These are phyloP conservation scores for Piper betle DNA, from an alignment of 164 flowering plant species.

Conservation along the genomic window DNA sequence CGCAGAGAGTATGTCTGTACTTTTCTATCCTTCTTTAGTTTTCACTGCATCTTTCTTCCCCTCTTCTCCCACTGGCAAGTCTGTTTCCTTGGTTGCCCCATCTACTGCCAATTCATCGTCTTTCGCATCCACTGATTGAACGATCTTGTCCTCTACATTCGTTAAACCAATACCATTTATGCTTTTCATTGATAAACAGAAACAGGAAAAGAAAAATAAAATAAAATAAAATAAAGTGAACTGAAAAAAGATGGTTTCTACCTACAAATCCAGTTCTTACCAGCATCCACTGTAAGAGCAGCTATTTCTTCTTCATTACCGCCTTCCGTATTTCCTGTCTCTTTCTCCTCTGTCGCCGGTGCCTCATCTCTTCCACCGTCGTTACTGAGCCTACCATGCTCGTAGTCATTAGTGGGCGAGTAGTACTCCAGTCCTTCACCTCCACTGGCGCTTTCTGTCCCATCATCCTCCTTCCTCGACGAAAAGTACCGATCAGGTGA, in stretches of 20 bases:
- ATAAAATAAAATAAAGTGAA: too few relatives aligned
- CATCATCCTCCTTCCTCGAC: conserved; percentile 15
- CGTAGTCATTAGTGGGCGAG: conserved; percentile 2
- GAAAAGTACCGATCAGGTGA: conserved; percentile 11
- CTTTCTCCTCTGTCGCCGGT: background rate
- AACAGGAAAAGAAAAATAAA: too few relatives aligned
- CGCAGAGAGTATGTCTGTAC: too few relatives aligned
- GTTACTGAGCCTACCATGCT: background rate
- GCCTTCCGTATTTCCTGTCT: background rate
- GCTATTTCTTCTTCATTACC: background rate
- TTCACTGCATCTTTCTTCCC: too few relatives aligned
- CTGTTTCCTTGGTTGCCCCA: too few relatives aligned
- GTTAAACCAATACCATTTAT: too few relatives aligned
- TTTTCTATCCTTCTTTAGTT: too few relatives aligned
- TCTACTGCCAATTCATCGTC: too few relatives aligned
- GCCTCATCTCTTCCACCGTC: background rate
- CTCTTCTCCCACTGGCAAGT: too few relatives aligned
- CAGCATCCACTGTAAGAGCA: background rate
- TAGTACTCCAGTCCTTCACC: conserved; percentile 6
- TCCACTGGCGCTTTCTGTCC: background rate
- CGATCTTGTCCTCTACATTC: too few relatives aligned
- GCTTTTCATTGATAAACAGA: too few relatives aligned
- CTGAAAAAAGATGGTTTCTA: background rate
- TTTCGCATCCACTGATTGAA: too few relatives aligned
- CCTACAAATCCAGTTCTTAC: background rate